Evolutionary conservation across 1,284 basidiomycete genomes (phyloP).

Genomic region (Boletus semigastroideus): DNA sequence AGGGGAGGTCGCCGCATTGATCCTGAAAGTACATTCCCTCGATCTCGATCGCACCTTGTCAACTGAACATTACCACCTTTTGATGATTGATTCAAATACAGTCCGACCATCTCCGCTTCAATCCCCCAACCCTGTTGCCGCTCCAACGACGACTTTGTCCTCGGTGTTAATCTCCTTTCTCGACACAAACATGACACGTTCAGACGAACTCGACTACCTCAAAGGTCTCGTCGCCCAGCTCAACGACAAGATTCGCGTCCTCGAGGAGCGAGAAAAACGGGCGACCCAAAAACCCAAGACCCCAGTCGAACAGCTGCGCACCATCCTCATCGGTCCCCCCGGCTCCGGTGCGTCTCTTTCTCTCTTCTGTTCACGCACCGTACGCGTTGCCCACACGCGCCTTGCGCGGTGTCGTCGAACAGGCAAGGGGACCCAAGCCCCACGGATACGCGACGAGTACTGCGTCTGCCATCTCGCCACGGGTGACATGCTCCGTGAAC

Average conservation of each 20-base stretch:
- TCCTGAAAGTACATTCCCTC: too few species aligned
- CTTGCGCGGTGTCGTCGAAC: too few species aligned
- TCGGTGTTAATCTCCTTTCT: neutral
- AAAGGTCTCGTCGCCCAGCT: conserved; percentile 84
- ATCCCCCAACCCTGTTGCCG: conserved; percentile 11
- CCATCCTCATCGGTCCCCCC: conserved; percentile 94
- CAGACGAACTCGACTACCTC: conserved; percentile 83
- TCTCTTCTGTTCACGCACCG: too few species aligned
- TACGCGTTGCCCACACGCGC: too few species aligned
- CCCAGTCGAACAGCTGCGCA: conserved; percentile 79
- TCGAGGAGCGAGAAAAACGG: conserved; percentile 66
- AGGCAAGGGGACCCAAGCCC: conserved; percentile 99
- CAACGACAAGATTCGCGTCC: conserved; percentile 71
- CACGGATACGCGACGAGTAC: conserved; percentile 89
- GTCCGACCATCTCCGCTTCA: conserved; percentile 27
- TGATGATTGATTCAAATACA: too few species aligned
- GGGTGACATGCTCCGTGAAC: conserved; percentile 97
- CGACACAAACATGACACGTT: conserved; percentile 50
- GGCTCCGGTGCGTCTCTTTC: conserved; percentile 75
- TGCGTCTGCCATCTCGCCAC: conserved; percentile 98
- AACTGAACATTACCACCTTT: too few species aligned
- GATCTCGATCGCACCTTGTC: too few species aligned
- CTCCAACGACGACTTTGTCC: conserved; percentile 1
- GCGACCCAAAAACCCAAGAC: conserved; percentile 47
- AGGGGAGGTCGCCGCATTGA: too few species aligned